Conservation (phyloP, 768 basidiomycete genomes). For the Mycena olivaceomarginata region DNA sequence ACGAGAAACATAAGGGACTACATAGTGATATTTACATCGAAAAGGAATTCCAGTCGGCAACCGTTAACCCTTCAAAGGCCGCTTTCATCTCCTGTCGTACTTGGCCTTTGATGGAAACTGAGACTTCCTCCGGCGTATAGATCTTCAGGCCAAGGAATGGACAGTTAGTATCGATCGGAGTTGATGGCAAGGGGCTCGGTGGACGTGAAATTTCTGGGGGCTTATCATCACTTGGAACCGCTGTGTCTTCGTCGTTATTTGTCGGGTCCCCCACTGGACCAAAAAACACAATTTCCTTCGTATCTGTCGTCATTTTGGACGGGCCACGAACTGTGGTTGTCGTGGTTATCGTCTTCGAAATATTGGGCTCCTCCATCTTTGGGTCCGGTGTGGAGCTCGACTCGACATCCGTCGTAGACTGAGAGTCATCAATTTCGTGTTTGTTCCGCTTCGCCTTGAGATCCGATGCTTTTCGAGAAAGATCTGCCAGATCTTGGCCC, state of each 20-base stretch:
- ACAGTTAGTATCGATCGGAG: background rate
- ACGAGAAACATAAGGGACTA: background rate
- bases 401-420: background rate
- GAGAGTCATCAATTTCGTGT: background rate
- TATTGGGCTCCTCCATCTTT: conserved; percentile 4
- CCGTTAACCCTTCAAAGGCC: conserved; percentile 33
- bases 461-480: conserved; percentile 26
- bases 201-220: conserved; percentile 4
- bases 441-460: conserved; percentile 25
- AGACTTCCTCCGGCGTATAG: conserved; percentile 44
- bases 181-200: background rate
- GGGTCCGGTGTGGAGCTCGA: conserved; percentile 2
- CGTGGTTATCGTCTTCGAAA: conserved; percentile 37
- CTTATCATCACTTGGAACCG: background rate
- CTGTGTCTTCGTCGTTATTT: conserved; percentile 11
- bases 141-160: conserved; percentile 47
- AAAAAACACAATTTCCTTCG: conserved; percentile 41
- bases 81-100: conserved; percentile 43
- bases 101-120: conserved; percentile 46
- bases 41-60: conserved; percentile 35
- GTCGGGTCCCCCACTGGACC: background rate
- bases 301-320: conserved; percentile 33
- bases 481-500: conserved; percentile 36
- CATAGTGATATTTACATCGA: background rate
- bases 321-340: conserved; percentile 25